A percentile compares a stretch with the other conserved stretches of the same genome.
Evolutionary conservation across 257 asterid species (phyloP).

Genomic region (Fraxinus americana): DNA sequence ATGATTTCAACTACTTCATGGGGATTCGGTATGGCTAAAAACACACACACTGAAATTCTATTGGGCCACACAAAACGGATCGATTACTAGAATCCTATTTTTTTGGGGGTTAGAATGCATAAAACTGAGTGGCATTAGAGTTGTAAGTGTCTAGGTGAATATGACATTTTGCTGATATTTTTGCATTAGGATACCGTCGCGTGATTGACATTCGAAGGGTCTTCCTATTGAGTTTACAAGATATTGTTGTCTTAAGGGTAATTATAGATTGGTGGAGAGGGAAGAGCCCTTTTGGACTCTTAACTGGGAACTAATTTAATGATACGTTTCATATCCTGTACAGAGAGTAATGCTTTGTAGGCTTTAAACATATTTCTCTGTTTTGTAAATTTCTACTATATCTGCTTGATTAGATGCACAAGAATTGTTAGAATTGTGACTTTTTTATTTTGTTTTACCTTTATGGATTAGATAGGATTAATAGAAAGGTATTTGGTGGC

Average conservation of each 20-base stretch:
- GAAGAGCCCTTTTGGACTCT: not conserved
- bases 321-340: not conserved
- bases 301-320: not conserved
- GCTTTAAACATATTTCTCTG: not conserved
- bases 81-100: constrained; percentile 23
- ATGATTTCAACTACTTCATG: constrained; percentile 86
- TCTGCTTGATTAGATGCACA: too few species aligned
- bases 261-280: not conserved
- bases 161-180: constrained; percentile 20
- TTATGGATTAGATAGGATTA: too few species aligned
- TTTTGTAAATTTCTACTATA: too few species aligned
- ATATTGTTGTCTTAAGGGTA: not conserved
- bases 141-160: constrained; percentile 21
- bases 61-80: constrained; percentile 28
- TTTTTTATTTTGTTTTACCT: too few species aligned
- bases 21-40: constrained; percentile 60
- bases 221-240: not conserved
- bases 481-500: too few species aligned
- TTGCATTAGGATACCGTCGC: not conserved
- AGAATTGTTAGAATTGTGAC: too few species aligned
- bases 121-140: constrained; percentile 21
- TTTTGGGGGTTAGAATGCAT: not conserved
- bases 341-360: not conserved
- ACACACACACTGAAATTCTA: not conserved
- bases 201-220: not conserved